Percentiles rank a stretch among this genome's conserved stretches.
These are phyloP conservation scores for Pseudoneurospora amorphoporcata DNA, from an alignment of 495 filamentous ascomycete species.

Conservation along the genomic window DNA sequence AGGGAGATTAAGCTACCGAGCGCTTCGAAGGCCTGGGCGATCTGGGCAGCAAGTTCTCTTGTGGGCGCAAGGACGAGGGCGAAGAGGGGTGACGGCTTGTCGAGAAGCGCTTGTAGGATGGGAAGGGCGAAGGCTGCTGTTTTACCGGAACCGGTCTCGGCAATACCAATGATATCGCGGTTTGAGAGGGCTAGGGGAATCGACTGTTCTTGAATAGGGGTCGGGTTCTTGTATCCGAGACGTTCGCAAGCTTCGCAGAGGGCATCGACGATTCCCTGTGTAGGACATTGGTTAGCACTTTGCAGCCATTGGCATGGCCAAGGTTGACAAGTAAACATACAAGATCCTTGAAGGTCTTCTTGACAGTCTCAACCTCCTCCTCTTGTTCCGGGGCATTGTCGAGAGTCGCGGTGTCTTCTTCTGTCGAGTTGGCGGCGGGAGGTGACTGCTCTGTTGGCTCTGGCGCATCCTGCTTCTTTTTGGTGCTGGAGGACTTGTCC, in stretches of 20 bases:
- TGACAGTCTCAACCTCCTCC: slow-evolving; percentile 11
- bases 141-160: slow-evolving; percentile 92
- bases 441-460: slow-evolving; percentile 3
- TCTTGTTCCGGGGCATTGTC: slow-evolving; percentile 12
- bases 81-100: slow-evolving; percentile 67
- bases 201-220: slow-evolving; percentile 63
- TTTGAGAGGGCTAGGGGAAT: slow-evolving; percentile 75
- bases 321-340: slow-evolving; percentile 4
- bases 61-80: slow-evolving; percentile 82
- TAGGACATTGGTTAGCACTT: neutral
- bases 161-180: slow-evolving; percentile 82
- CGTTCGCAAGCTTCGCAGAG: slow-evolving; percentile 77
- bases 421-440: neutral
- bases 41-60: slow-evolving; percentile 85
- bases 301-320: neutral
- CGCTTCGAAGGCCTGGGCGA: slow-evolving; percentile 71
- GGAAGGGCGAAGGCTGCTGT: slow-evolving; percentile 84
- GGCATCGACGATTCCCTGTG: slow-evolving; percentile 64
- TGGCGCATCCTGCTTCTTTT: neutral
- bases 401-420: slow-evolving; percentile 5
- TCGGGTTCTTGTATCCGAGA: slow-evolving; percentile 75
- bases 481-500: neutral
- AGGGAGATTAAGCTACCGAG: slow-evolving; percentile 77
- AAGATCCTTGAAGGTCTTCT: slow-evolving; percentile 71
- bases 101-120: slow-evolving; percentile 78